Percentiles rank a stretch among this genome's conserved stretches.
These are phyloP conservation scores for Solanum medicagineum DNA, from an alignment of 257 asterid species.

Conservation along the genomic window DNA sequence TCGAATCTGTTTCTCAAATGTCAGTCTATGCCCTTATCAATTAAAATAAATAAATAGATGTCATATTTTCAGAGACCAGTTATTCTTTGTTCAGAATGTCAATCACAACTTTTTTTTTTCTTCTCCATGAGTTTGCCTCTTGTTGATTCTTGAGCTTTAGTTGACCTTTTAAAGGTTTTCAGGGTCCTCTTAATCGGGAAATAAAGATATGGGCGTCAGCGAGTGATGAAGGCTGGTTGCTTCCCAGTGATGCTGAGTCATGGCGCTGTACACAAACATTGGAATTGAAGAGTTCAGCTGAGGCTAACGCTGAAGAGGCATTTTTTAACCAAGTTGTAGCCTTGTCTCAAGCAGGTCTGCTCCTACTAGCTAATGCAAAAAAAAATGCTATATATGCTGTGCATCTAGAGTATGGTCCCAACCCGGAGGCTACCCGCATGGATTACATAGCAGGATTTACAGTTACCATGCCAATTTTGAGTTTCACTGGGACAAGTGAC, in stretches of 20 bases:
- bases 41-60: background rate
- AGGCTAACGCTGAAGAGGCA: slow-evolving; percentile 52
- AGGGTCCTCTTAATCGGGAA: slow-evolving; percentile 92
- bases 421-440: slow-evolving; percentile 73
- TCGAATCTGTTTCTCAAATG: background rate
- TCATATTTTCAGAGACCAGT: background rate
- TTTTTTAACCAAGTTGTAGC: slow-evolving; percentile 97
- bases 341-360: slow-evolving; percentile 65
- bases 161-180: slow-evolving; percentile 6
- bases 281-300: slow-evolving; percentile 67
- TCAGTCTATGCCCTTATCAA: background rate
- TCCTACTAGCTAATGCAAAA: slow-evolving; percentile 89
- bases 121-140: slow-evolving; percentile 3
- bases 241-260: slow-evolving; percentile 82
- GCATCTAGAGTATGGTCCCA: slow-evolving; percentile 82
- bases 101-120: background rate
- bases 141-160: background rate
- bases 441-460: slow-evolving; percentile 88
- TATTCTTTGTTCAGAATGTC: background rate
- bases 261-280: slow-evolving; percentile 85
- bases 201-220: slow-evolving; percentile 81
- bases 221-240: slow-evolving; percentile 98
- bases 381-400: slow-evolving; percentile 92
- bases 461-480: slow-evolving; percentile 92
- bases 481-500: slow-evolving; percentile 91